These are phyloP conservation scores for Macrocybe gigantea DNA, from an alignment of 768 basidiomycete species.

Conservation along the genomic window DNA sequence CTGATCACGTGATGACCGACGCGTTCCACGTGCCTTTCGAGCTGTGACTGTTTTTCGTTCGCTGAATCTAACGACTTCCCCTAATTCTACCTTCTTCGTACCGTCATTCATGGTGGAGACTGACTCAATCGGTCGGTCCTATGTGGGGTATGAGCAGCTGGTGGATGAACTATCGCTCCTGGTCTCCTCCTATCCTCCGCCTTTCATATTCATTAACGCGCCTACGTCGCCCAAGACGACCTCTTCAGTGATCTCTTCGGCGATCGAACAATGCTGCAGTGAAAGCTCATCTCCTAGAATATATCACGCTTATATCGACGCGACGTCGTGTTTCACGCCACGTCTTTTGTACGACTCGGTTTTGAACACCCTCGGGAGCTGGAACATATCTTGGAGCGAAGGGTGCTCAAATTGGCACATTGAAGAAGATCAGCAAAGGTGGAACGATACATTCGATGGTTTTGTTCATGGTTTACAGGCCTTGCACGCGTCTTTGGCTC, in stretches of 20 bases:
- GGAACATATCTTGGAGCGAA: slow-evolving; percentile 52
- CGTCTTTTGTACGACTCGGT: slow-evolving; percentile 62
- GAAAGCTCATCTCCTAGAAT: slow-evolving; percentile 10
- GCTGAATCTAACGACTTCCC: too few species aligned
- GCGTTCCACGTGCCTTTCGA: too few species aligned
- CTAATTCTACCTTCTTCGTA: too few species aligned
- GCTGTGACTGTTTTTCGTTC: too few species aligned
- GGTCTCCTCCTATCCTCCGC: slow-evolving; percentile 39
- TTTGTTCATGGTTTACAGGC: slow-evolving; percentile 64
- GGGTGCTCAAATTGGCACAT: slow-evolving; percentile 57
- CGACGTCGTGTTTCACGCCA: slow-evolving; percentile 53
- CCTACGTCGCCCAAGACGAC: slow-evolving; percentile 42
- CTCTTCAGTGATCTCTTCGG: slow-evolving; percentile 31
- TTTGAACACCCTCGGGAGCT: slow-evolving; percentile 53
- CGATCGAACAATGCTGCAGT: slow-evolving; percentile 22
- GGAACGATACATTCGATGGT: slow-evolving; percentile 61
- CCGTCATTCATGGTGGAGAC: too few species aligned
- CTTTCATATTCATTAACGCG: slow-evolving; percentile 68
- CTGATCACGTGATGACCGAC: too few species aligned
- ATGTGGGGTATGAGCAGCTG: slow-evolving; percentile 14
- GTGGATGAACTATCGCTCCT: slow-evolving; percentile 29
- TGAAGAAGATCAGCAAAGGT: slow-evolving; percentile 33
- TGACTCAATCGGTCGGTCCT: not conserved
- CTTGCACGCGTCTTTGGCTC: slow-evolving; percentile 21
- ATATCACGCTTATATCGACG: slow-evolving; percentile 43